Evolutionary conservation across 2,329 filamentous ascomycete species (phyloP).

Genomic region (Fusarium udum): DNA sequence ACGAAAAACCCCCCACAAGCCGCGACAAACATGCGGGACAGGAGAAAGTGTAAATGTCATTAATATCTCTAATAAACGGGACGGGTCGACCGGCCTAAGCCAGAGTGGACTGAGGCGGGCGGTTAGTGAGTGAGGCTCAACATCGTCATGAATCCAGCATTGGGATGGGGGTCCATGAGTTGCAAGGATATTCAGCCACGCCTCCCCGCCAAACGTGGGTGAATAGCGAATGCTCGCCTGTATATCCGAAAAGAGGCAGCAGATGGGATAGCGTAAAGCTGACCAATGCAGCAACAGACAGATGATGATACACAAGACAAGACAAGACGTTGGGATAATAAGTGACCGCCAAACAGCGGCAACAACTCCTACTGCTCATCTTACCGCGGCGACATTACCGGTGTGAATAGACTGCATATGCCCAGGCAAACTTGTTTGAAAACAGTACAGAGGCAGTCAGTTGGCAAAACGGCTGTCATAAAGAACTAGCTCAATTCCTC

Average conservation of each 20-base stretch:
- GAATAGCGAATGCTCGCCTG: neutral
- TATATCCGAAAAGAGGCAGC: slow-evolving; percentile 10
- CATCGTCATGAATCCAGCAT: slow-evolving; percentile 28
- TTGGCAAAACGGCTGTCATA: slow-evolving; percentile 2
- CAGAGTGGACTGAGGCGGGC: slow-evolving; percentile 17
- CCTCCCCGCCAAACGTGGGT: slow-evolving; percentile 10
- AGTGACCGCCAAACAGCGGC: neutral
- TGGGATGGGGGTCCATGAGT: slow-evolving; percentile 15
- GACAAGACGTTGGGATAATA: neutral
- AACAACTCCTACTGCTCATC: neutral
- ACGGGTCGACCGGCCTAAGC: slow-evolving; percentile 8
- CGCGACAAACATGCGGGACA: slow-evolving; percentile 1
- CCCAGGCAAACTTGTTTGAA: slow-evolving; percentile 3
- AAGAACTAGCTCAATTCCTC: neutral
- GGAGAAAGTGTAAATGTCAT: neutral
- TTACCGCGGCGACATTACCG: slow-evolving; percentile 2
- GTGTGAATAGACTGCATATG: slow-evolving; percentile 11
- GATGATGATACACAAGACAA: neutral
- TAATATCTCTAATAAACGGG: slow-evolving; percentile 2
- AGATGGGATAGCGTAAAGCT: slow-evolving; percentile 1
- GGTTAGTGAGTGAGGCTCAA: slow-evolving; percentile 30
- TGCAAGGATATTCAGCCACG: slow-evolving; percentile 18
- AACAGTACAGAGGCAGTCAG: neutral
- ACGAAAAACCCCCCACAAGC: neutral
- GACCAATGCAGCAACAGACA: neutral